These are phyloP conservation scores for Sarocladium brachiariae DNA, from an alignment of 2,329 filamentous ascomycete genomes.

Conservation along the genomic window DNA sequence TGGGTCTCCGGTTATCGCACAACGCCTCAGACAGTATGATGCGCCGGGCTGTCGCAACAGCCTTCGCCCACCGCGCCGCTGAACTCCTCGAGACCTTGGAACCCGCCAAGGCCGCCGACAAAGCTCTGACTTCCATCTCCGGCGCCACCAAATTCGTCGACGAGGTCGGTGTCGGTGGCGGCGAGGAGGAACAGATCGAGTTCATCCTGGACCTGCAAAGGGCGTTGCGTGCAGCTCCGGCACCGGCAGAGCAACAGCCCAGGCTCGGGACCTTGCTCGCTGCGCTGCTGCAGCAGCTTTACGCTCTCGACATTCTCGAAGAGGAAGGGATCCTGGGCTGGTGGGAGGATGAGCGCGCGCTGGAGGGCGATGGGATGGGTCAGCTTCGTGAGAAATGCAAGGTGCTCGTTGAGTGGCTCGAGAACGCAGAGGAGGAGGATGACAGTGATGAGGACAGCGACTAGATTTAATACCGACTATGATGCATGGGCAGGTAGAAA, in stretches of 20 bases:
- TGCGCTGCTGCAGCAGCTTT: conserved; percentile 75
- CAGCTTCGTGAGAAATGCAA: conserved; percentile 66
- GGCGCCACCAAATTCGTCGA: conserved; percentile 50
- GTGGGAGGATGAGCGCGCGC: conserved; percentile 72
- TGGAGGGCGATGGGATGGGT: conserved; percentile 60
- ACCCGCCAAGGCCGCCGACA: conserved; percentile 57
- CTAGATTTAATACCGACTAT: no score
- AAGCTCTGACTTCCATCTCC: conserved; percentile 47
- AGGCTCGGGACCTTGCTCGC: conserved; percentile 60
- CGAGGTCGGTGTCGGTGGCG: conserved; percentile 55
- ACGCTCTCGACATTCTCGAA: conserved; percentile 76
- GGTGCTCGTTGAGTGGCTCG: conserved; percentile 77
- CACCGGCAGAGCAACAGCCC: conserved; percentile 28
- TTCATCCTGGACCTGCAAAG: conserved; percentile 77
- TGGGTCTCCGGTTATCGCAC: conserved; percentile 82
- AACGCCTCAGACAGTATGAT: conserved; percentile 88
- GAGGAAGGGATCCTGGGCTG: conserved; percentile 79
- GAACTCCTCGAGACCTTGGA: conserved; percentile 57
- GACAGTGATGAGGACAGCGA: conserved; percentile 49
- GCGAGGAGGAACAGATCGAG: conserved; percentile 75
- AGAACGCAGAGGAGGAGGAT: conserved; percentile 68
- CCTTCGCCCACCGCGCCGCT: conserved; percentile 75
- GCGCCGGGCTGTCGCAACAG: conserved; percentile 75
- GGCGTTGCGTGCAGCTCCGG: conserved; percentile 62
- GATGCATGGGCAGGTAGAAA: conserved; percentile 7